phyloP scores from a whole-genome alignment of 2,329 filamentous ascomycete genomes.

The Coniochaeta sp. region DNA sequence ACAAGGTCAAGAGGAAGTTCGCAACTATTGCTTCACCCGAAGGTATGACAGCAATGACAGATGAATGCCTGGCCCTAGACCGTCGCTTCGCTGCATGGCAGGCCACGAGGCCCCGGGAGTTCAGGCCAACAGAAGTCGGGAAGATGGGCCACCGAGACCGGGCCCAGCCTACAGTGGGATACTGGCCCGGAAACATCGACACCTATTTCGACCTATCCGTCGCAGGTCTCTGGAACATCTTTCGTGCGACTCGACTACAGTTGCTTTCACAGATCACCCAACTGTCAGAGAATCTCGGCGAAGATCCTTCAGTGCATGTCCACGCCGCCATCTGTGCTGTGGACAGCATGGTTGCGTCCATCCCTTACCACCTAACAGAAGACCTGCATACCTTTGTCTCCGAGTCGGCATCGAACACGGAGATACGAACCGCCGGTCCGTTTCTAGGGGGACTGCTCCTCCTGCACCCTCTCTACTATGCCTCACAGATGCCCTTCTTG shows the following conservation, averaged over 20 bases:
- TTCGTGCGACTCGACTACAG: constrained; percentile 6
- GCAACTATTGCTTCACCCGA: not conserved
- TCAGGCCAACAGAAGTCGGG: not conserved
- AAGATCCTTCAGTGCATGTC: not conserved
- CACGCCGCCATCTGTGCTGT: constrained; percentile 2
- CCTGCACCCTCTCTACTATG: constrained; percentile 14
- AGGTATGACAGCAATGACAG: not conserved
- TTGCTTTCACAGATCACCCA: constrained; percentile 3
- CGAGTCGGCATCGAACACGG: constrained; percentile 1
- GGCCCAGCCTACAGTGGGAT: constrained; percentile 1
- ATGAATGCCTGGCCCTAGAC: not conserved
- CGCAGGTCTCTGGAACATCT: constrained; percentile 10
- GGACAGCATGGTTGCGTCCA: constrained; percentile 13
- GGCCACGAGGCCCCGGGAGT: not conserved
- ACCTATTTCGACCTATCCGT: constrained; percentile 12
- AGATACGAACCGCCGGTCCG: constrained; percentile 9
- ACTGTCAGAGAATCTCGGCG: not conserved
- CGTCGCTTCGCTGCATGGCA: not conserved
- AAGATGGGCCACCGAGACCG: not conserved
- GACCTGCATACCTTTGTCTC: constrained; percentile 12
- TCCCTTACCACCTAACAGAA: constrained; percentile 17
- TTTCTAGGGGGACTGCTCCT: constrained; percentile 17
- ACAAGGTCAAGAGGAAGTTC: constrained; percentile 10
- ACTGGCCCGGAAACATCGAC: constrained; percentile 10
- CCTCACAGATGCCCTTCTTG: constrained; percentile 11